These are phyloP conservation scores for Suillus sp. DNA, from an alignment of 768 basidiomycete species.

Conservation along the genomic window DNA sequence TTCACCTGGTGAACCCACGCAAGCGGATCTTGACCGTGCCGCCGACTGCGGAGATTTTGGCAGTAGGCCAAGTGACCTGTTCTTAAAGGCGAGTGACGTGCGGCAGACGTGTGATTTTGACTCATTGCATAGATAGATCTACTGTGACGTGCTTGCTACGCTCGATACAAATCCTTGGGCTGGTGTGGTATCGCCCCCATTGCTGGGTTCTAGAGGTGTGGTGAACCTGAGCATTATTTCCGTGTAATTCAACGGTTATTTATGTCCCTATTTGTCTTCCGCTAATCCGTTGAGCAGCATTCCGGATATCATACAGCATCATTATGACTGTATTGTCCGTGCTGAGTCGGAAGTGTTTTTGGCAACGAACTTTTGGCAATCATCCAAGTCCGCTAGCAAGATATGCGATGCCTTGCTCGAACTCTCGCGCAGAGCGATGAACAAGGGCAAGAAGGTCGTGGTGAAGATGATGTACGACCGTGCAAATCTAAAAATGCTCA, in stretches of 20 bases:
- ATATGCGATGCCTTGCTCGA: constrained; percentile 55
- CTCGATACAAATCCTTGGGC: constrained; percentile 57
- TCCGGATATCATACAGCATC: constrained; percentile 75
- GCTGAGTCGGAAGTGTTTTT: constrained; percentile 68
- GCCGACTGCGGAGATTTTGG: constrained; percentile 56
- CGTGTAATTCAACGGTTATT: constrained; percentile 35
- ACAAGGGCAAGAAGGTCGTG: constrained; percentile 49
- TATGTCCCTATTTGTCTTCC: neutral
- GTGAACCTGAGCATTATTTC: constrained; percentile 65
- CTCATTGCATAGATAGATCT: constrained; percentile 45
- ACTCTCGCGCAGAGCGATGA: constrained; percentile 49
- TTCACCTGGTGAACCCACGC: constrained; percentile 30
- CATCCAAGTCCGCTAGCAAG: constrained; percentile 50
- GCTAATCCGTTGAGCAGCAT: constrained; percentile 40
- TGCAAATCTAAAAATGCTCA: constrained; percentile 56
- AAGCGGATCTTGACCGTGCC: constrained; percentile 48
- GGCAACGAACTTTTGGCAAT: constrained; percentile 66
- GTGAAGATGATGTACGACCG: constrained; percentile 74
- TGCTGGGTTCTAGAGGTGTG: constrained; percentile 64
- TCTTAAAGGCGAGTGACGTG: constrained; percentile 51
- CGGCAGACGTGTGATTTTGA: neutral
- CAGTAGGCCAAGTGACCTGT: constrained; percentile 55
- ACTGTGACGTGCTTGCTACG: constrained; percentile 59
- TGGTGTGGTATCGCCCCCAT: constrained; percentile 59
- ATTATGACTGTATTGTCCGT: constrained; percentile 59